phyloP scores from a whole-genome alignment of 2,329 filamentous ascomycete species.

The Arthrobotrys megalospora region DNA sequence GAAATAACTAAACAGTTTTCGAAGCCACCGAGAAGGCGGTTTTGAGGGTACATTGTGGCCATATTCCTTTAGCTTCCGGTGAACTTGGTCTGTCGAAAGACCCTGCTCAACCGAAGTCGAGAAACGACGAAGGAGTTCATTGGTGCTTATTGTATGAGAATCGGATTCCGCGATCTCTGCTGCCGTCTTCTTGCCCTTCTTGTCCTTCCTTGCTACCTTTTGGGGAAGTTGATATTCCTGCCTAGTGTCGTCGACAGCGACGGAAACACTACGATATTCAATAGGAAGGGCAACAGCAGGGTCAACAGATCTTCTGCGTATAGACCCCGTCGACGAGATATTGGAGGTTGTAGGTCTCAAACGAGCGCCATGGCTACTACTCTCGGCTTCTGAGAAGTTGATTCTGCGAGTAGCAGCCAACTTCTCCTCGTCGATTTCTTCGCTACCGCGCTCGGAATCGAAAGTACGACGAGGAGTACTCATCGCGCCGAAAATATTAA shows the following conservation, averaged over 20 bases:
- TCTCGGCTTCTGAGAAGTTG: constrained; percentile 40
- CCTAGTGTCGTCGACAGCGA: constrained; percentile 50
- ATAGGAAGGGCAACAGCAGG: constrained; percentile 52
- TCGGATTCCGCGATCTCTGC: constrained; percentile 54
- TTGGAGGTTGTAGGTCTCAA: constrained; percentile 24
- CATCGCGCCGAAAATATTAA: constrained; percentile 40
- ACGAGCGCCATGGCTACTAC: constrained; percentile 26
- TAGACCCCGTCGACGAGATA: constrained; percentile 37
- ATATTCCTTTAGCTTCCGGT: constrained; percentile 70
- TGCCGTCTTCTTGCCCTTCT: constrained; percentile 52
- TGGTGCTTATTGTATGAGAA: constrained; percentile 47
- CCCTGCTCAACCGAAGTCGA: constrained; percentile 51
- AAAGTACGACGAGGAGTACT: constrained; percentile 55
- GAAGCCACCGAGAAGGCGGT: constrained; percentile 75
- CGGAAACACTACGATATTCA: constrained; percentile 53
- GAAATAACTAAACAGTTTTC: constrained; percentile 77
- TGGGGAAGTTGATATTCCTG: constrained; percentile 10
- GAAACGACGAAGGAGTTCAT: constrained; percentile 55
- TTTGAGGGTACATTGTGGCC: constrained; percentile 78
- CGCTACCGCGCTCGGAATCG: constrained; percentile 47
- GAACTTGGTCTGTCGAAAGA: constrained; percentile 44
- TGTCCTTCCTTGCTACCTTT: constrained; percentile 42
- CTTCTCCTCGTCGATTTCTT: constrained; percentile 58
- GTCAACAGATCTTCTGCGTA: constrained; percentile 49
- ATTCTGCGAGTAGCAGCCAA: constrained; percentile 41